phyloP scores from a whole-genome alignment of 2,329 filamentous ascomycete genomes.

The Colletotrichum navitas region DNA sequence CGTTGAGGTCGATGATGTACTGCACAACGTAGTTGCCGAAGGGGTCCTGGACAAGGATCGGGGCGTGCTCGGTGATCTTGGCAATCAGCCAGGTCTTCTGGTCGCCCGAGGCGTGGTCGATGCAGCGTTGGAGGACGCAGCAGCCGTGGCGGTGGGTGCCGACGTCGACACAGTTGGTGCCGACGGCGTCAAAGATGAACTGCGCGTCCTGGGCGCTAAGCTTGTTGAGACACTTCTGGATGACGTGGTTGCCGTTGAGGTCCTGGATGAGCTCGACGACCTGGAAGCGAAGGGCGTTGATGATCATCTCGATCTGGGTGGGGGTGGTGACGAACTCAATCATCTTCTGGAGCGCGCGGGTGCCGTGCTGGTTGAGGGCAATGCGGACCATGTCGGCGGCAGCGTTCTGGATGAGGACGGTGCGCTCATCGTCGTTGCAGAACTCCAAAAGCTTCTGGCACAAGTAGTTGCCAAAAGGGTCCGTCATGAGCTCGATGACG shows the following conservation, averaged over 20 bases:
- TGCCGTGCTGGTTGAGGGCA: constrained; percentile 96
- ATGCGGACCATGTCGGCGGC: constrained; percentile 90
- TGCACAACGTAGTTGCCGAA: constrained; percentile 99
- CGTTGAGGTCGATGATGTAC: constrained; percentile 96
- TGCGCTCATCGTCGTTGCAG: constrained; percentile 95
- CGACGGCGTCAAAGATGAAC: constrained; percentile 97
- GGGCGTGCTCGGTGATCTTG: constrained; percentile 90
- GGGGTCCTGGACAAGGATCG: constrained; percentile 91
- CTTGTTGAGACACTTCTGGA: constrained; percentile 98
- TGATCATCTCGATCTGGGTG: constrained; percentile 89
- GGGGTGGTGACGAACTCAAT: constrained; percentile 94
- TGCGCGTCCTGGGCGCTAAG: constrained; percentile 85
- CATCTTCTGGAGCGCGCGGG: constrained; percentile 98
- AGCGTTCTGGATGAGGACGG: constrained; percentile 90
- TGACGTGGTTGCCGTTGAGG: constrained; percentile 98
- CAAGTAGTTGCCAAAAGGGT: constrained; percentile 98
- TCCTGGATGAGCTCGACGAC: constrained; percentile 98
- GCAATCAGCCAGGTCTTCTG: constrained; percentile 90
- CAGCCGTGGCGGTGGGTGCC: constrained; percentile 98
- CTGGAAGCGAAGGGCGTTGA: constrained; percentile 82
- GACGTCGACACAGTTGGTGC: constrained; percentile 86
- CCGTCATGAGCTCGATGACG: constrained; percentile 97
- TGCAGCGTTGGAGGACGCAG: constrained; percentile 97
- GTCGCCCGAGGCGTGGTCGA: constrained; percentile 91
- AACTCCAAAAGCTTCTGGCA: constrained; percentile 98